Evolutionary conservation across 805 yeast species (phyloP).

Genomic region (Starmerella vaccinii): DNA sequence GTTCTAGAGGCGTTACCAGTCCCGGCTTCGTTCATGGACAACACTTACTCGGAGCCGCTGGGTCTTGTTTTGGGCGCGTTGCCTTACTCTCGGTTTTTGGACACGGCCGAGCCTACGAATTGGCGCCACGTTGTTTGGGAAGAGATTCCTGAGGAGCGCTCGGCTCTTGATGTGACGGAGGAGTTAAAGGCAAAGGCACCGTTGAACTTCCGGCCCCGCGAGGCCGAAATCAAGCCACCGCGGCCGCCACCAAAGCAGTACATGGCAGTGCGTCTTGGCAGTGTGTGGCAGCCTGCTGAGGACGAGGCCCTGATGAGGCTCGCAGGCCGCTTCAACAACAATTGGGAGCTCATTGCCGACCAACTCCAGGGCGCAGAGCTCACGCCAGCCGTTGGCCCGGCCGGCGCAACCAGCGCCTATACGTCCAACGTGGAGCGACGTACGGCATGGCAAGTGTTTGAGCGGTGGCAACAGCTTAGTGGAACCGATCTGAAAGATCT

Average conservation of each 20-base stretch:
- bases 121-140: constrained; percentile 30
- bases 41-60: constrained; percentile 13
- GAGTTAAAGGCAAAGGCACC: constrained; percentile 4
- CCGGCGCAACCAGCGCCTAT: constrained; percentile 38
- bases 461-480: constrained; percentile 83
- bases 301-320: constrained; percentile 69
- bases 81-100: constrained; percentile 29
- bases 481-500: constrained; percentile 78
- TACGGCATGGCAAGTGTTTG: constrained; percentile 99
- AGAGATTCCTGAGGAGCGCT: neutral
- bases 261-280: constrained; percentile 75
- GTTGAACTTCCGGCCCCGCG: constrained; percentile 21
- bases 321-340: constrained; percentile 77
- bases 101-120: constrained; percentile 25
- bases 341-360: constrained; percentile 86
- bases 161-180: neutral
- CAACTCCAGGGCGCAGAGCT: constrained; percentile 34
- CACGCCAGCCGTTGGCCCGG: neutral
- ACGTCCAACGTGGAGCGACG: constrained; percentile 85
- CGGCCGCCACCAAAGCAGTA: constrained; percentile 77
- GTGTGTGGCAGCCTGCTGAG: constrained; percentile 94
- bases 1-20: constrained; percentile 22
- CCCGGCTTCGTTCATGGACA: constrained; percentile 8
- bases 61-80: constrained; percentile 22
- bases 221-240: constrained; percentile 60